A percentile compares a stretch with the other conserved stretches of the same genome.
phyloP scores from a whole-genome alignment of 1,139 yeast species.

The Pichia sp. region DNA sequence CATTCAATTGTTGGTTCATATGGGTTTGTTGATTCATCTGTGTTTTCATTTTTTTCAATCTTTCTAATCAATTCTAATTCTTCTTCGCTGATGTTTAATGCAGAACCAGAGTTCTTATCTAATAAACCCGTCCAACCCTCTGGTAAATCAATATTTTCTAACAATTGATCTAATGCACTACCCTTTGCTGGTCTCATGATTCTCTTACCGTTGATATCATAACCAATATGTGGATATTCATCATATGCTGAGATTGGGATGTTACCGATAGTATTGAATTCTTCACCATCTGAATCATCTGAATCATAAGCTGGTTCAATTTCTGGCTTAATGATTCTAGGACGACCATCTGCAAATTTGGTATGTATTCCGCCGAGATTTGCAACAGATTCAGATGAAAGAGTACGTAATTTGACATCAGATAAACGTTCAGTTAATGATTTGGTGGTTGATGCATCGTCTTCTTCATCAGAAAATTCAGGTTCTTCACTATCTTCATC shows the following conservation, averaged over 20 bases:
- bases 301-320: conserved; percentile 91
- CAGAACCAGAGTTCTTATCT: conserved; percentile 87
- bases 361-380: conserved; percentile 42
- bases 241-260: conserved; percentile 93
- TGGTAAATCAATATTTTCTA: conserved; percentile 90
- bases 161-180: conserved; percentile 83
- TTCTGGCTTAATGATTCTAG: conserved; percentile 78
- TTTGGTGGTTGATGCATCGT: too few relatives aligned
- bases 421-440: conserved; percentile 57
- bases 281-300: conserved; percentile 89
- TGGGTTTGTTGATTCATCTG: conserved; percentile 80
- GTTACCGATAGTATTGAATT: conserved; percentile 87
- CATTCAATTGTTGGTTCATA: conserved; percentile 95
- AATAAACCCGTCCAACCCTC: conserved; percentile 98
- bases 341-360: conserved; percentile 75
- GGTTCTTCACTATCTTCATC: conserved; percentile 49
- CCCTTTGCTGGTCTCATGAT: conserved; percentile 99
- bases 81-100: conserved; percentile 78
- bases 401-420: conserved; percentile 49
- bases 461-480: conserved; percentile 28
- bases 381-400: conserved; percentile 38
- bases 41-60: conserved; percentile 80
- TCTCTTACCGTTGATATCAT: conserved; percentile 95
- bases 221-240: conserved; percentile 96
- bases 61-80: conserved; percentile 87